A percentile compares a stretch with the other conserved stretches of the same genome.
Evolutionary conservation across 768 basidiomycete genomes (phyloP).

Genomic region (Lentinus brumalis): DNA sequence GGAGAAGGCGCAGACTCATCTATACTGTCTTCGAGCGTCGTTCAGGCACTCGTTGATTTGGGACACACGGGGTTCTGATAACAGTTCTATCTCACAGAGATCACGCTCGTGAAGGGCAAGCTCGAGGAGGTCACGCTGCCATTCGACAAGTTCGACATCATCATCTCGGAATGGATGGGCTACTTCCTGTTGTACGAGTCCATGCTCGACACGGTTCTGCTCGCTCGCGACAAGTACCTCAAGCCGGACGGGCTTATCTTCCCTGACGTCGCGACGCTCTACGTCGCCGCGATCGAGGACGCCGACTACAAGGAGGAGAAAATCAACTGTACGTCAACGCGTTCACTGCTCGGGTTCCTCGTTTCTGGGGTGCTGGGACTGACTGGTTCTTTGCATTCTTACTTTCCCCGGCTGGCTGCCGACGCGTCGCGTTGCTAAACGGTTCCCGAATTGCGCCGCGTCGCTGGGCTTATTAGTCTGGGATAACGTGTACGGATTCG

Average conservation of each 20-base stretch:
- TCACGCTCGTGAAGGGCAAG: constrained; percentile 97
- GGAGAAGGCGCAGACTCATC: too few species aligned
- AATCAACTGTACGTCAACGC: constrained; percentile 83
- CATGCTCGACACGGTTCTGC: constrained; percentile 97
- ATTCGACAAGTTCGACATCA: constrained; percentile 92
- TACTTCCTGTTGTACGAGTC: constrained; percentile 99
- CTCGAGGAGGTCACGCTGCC: constrained; percentile 92
- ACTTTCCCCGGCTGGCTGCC: too few species aligned
- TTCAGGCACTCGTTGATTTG: too few species aligned
- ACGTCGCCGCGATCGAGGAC: constrained; percentile 97
- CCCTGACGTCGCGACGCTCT: constrained; percentile 92
- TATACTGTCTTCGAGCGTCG: too few species aligned
- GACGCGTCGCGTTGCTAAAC: too few species aligned
- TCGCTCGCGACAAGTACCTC: constrained; percentile 96
- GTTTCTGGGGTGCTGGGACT: background rate
- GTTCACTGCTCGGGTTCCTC: background rate
- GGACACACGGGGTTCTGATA: too few species aligned
- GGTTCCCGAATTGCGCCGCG: too few species aligned
- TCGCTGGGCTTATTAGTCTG: constrained; percentile 62
- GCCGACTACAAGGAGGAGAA: constrained; percentile 99
- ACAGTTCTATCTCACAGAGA: constrained; percentile 49
- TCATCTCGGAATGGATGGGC: constrained; percentile 99
- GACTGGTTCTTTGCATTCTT: background rate
- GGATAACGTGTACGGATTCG: constrained; percentile 99
- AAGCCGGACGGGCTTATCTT: constrained; percentile 91